Conservation (phyloP, 306 rosid genomes). For the Gynostemma pentaphyllum region DNA sequence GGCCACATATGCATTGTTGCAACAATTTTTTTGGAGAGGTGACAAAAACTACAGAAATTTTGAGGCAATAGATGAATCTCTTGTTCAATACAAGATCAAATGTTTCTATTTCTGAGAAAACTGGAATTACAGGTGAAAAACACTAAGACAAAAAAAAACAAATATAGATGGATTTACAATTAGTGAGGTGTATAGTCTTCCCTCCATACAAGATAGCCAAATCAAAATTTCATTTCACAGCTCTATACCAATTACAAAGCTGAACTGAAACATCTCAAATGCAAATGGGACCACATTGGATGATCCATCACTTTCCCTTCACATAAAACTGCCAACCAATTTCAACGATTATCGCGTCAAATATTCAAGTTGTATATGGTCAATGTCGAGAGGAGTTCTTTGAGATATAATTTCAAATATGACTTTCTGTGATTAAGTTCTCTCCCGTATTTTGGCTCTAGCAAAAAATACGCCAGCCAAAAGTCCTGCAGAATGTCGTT, state of each 20-base stretch:
- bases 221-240: slow-evolving; percentile 9
- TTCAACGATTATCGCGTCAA: background rate
- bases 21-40: too few relatives aligned
- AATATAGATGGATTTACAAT: background rate
- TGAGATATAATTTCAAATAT: background rate
- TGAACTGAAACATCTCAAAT: slow-evolving; percentile 5
- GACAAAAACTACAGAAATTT: too few relatives aligned
- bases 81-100: too few relatives aligned
- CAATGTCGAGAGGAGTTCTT: background rate
- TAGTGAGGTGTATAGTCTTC: slow-evolving; percentile 4
- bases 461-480: slow-evolving; percentile 93
- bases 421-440: slow-evolving; percentile 34
- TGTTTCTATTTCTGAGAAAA: too few relatives aligned
- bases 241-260: slow-evolving; percentile 8
- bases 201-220: background rate
- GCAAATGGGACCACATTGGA: background rate
- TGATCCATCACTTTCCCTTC: background rate
- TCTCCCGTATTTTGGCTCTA: slow-evolving; percentile 79
- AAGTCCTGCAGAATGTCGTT: slow-evolving; percentile 51
- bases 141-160: background rate
- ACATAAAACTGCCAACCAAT: background rate
- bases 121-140: background rate
- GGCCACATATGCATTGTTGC: too few relatives aligned
- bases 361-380: background rate
- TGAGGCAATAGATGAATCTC: too few relatives aligned